phyloP scores from a whole-genome alignment of 2,329 filamentous ascomycete species.

The Huntiella abstrusa region DNA sequence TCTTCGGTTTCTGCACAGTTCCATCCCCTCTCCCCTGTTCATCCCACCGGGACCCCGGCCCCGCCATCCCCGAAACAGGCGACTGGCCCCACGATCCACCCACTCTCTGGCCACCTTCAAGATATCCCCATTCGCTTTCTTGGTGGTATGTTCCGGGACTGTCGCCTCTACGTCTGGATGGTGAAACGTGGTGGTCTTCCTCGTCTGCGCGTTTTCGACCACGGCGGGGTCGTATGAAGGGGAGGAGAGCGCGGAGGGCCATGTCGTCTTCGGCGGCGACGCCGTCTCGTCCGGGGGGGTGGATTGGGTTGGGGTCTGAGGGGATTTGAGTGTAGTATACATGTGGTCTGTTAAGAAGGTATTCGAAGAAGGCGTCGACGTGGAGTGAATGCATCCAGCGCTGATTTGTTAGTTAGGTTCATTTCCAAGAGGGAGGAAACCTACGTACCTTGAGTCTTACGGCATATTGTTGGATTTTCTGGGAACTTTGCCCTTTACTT shows the following conservation, averaged over 20 bases:
- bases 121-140: neutral
- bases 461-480: constrained; percentile 89
- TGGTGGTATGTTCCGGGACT: neutral
- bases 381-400: constrained; percentile 97
- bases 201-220: constrained; percentile 46
- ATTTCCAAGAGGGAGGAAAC: neutral
- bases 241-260: constrained; percentile 64
- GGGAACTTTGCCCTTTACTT: constrained; percentile 70
- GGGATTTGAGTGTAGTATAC: constrained; percentile 67
- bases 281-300: constrained; percentile 53
- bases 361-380: constrained; percentile 87
- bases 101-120: neutral
- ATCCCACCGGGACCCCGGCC: constrained; percentile 16
- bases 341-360: constrained; percentile 45
- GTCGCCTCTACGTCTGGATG: constrained; percentile 30
- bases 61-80: no score
- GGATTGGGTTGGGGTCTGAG: constrained; percentile 39
- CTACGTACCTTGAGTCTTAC: constrained; percentile 63
- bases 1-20: constrained; percentile 22
- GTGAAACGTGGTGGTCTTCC: constrained; percentile 35
- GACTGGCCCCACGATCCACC: no score
- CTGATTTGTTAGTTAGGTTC: constrained; percentile 22
- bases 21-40: constrained; percentile 15
- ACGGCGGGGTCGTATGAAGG: constrained; percentile 48
- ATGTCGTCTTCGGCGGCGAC: constrained; percentile 77